These are phyloP conservation scores for Colletotrichum orbiculare DNA, from an alignment of 2,329 filamentous ascomycete species.

Conservation along the genomic window DNA sequence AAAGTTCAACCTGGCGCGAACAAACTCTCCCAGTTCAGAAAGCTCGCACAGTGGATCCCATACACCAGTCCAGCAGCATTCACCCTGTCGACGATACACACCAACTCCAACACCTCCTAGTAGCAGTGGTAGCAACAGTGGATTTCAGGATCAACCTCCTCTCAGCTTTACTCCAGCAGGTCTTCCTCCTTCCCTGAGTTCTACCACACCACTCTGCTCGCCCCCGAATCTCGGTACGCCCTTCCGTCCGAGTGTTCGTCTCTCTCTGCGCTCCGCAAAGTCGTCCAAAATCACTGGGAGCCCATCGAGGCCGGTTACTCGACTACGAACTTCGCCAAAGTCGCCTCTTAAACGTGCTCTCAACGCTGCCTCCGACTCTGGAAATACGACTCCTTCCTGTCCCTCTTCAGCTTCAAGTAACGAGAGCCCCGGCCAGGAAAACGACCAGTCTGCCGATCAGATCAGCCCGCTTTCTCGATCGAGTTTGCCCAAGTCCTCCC, in stretches of 20 bases:
- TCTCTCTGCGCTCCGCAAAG: conserved; percentile 72
- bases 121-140: conserved; percentile 46
- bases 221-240: conserved; percentile 68
- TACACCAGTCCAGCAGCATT: conserved; percentile 41
- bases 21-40: conserved; percentile 59
- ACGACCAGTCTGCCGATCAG: conserved; percentile 49
- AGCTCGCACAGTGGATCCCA: conserved; percentile 52
- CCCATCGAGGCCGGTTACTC: conserved; percentile 66
- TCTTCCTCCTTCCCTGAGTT: conserved; percentile 42
- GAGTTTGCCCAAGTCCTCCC: conserved; percentile 59
- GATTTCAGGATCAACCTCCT: conserved; percentile 46
- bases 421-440: conserved; percentile 56
- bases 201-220: conserved; percentile 45
- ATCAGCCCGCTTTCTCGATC: conserved; percentile 56
- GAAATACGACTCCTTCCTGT: conserved; percentile 65
- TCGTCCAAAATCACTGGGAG: conserved; percentile 66
- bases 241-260: conserved; percentile 73
- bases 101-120: conserved; percentile 35
- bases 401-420: conserved; percentile 60
- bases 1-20: conserved; percentile 76
- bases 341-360: conserved; percentile 85
- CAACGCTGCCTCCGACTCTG: conserved; percentile 75
- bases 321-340: conserved; percentile 77
- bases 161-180: conserved; percentile 41
- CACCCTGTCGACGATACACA: conserved; percentile 58